A percentile compares a stretch with the other conserved stretches of the same genome.
These are phyloP conservation scores for Cutaneotrichosporon spelunceum DNA, from an alignment of 1,284 basidiomycete species.

Conservation along the genomic window DNA sequence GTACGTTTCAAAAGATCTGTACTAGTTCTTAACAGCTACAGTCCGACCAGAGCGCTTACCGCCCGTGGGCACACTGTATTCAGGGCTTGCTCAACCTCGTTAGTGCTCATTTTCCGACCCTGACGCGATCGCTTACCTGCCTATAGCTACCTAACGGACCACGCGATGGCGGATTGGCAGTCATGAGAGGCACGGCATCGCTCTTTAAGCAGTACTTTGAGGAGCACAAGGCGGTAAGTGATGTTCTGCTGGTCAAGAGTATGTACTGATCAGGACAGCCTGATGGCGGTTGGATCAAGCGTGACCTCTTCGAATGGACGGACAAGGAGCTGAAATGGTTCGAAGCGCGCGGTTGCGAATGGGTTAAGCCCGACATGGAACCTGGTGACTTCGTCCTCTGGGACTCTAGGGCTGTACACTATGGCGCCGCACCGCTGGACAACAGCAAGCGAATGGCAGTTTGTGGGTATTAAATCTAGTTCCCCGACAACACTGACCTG, in stretches of 20 bases:
- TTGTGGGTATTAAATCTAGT: too few species aligned
- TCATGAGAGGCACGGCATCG: constrained; percentile 44
- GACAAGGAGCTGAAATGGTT: constrained; percentile 35
- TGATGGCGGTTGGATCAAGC: neutral
- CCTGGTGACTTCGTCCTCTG: constrained; percentile 39
- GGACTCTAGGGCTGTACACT: constrained; percentile 19
- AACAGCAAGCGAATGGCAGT: neutral
- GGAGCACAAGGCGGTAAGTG: constrained; percentile 23
- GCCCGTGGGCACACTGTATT: constrained; percentile 47
- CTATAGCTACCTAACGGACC: constrained; percentile 32
- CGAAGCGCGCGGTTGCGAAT: constrained; percentile 36
- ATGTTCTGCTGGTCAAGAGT: too few species aligned
- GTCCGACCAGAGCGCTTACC: constrained; percentile 44
- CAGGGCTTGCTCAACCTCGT: constrained; percentile 51
- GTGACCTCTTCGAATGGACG: neutral
- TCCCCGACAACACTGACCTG: too few species aligned
- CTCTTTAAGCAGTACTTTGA: constrained; percentile 47
- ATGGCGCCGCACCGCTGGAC: neutral
- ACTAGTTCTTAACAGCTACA: too few species aligned
- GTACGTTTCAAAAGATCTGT: too few species aligned
- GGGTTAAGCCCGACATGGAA: constrained; percentile 32
- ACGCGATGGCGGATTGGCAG: constrained; percentile 51
- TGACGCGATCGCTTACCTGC: too few species aligned
- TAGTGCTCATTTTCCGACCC: too few species aligned
- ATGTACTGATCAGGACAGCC: too few species aligned